phyloP scores from a whole-genome alignment of 257 asterid genomes.

The Solanum etuberosum region DNA sequence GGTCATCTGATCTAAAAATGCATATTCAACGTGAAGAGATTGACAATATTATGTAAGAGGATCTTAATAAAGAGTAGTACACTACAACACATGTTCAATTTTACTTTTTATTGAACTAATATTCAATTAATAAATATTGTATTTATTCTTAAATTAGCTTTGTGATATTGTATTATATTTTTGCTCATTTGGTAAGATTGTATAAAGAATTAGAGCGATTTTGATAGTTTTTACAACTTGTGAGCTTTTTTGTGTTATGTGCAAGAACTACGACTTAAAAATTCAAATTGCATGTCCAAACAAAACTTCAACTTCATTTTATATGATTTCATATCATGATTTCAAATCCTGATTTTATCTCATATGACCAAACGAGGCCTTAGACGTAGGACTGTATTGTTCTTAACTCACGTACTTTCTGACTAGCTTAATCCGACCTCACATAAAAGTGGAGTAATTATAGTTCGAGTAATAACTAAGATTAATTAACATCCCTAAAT shows the following conservation, averaged over 20 bases:
- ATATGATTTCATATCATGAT: neutral
- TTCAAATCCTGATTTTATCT: neutral
- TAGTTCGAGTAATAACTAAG: too few species aligned
- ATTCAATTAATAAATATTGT: neutral
- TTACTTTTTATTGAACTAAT: too few species aligned
- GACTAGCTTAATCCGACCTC: neutral
- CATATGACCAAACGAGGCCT: neutral
- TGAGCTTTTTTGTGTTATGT: too few species aligned
- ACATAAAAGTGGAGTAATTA: too few species aligned
- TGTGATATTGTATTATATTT: neutral
- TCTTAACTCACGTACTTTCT: too few species aligned
- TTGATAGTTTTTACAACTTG: neutral
- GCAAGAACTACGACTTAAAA: neutral
- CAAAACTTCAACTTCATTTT: neutral
- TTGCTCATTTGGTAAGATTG: neutral
- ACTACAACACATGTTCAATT: neutral
- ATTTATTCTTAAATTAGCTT: neutral
- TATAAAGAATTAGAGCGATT: too few species aligned
- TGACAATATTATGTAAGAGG: neutral
- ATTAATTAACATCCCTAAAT: too few species aligned
- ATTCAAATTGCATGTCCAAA: too few species aligned
- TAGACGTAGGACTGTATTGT: neutral
- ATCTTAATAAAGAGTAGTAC: neutral
- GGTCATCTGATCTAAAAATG: neutral
- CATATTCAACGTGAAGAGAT: neutral